These are phyloP conservation scores for Teunomyces stri DNA, from an alignment of 805 yeast genomes.

Conservation along the genomic window DNA sequence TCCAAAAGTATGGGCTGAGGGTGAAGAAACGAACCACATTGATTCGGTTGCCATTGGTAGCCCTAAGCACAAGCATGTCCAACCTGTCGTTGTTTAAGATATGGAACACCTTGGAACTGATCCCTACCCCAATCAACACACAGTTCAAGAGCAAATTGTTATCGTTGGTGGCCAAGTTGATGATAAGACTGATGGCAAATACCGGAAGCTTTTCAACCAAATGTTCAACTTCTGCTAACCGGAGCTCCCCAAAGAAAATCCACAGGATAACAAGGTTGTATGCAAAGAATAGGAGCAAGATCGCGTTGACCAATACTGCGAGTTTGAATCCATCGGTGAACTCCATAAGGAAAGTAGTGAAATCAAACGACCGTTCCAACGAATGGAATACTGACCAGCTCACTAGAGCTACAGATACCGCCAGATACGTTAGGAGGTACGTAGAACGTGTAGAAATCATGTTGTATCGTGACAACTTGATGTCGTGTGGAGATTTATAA, in stretches of 20 bases:
- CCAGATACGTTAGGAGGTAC: constrained; percentile 13
- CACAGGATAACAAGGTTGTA: constrained; percentile 45
- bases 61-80: constrained; percentile 34
- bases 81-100: constrained; percentile 63
- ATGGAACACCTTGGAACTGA: constrained; percentile 63
- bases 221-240: constrained; percentile 75
- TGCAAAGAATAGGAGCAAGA: constrained; percentile 18
- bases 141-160: constrained; percentile 55
- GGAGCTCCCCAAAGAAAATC: constrained; percentile 68
- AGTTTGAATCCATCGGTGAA: constrained; percentile 31
- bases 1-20: constrained; percentile 41
- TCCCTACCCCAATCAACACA: constrained; percentile 32
- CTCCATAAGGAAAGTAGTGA: constrained; percentile 23
- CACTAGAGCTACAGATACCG: constrained; percentile 18
- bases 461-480: background rate
- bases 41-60: constrained; percentile 19
- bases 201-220: constrained; percentile 35
- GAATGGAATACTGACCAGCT: constrained; percentile 23
- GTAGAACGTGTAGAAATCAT: background rate
- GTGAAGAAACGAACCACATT: constrained; percentile 27
- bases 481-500: background rate
- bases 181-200: constrained; percentile 47
- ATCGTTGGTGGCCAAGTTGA: constrained; percentile 62
- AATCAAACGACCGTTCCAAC: constrained; percentile 18
- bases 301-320: constrained; percentile 25